These are phyloP conservation scores for Filobasidium wieringae DNA, from an alignment of 768 basidiomycete genomes.

Conservation along the genomic window DNA sequence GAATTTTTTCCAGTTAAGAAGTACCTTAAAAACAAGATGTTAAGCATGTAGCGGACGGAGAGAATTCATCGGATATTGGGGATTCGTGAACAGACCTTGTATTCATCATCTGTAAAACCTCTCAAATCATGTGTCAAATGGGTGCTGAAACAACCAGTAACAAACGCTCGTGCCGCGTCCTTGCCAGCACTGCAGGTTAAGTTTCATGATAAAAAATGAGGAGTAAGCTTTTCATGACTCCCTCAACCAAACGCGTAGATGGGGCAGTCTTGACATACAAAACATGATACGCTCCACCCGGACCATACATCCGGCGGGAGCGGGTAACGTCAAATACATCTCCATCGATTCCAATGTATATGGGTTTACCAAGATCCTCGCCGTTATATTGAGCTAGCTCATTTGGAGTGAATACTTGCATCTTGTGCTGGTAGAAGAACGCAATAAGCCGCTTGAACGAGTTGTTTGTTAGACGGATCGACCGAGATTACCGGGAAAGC, in stretches of 20 bases:
- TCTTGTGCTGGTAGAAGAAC: background rate
- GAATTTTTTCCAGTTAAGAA: slow-evolving; percentile 82
- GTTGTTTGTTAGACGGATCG: background rate
- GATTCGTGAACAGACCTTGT: too few relatives aligned
- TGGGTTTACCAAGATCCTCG: slow-evolving; percentile 49
- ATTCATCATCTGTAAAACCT: slow-evolving; percentile 60
- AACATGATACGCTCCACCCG: slow-evolving; percentile 52
- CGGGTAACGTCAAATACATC: slow-evolving; percentile 86
- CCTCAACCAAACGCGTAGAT: background rate
- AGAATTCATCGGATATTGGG: too few relatives aligned
- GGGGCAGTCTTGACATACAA: slow-evolving; percentile 28
- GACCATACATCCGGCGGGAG: slow-evolving; percentile 65
- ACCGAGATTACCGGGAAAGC: background rate
- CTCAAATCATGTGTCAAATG: slow-evolving; percentile 86
- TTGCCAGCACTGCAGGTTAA: slow-evolving; percentile 48
- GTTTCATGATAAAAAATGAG: background rate
- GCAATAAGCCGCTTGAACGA: background rate
- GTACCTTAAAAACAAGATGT: too few relatives aligned
- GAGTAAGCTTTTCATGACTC: background rate
- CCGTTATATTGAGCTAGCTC: slow-evolving; percentile 62
- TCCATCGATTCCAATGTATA: slow-evolving; percentile 84
- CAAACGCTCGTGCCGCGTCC: slow-evolving; percentile 86
- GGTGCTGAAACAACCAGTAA: slow-evolving; percentile 80
- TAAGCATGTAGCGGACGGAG: too few relatives aligned
- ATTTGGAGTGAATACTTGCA: slow-evolving; percentile 53